These are phyloP conservation scores for Pyrenophora tritici-repentis DNA, from an alignment of 2,329 filamentous ascomycete species.

Conservation along the genomic window DNA sequence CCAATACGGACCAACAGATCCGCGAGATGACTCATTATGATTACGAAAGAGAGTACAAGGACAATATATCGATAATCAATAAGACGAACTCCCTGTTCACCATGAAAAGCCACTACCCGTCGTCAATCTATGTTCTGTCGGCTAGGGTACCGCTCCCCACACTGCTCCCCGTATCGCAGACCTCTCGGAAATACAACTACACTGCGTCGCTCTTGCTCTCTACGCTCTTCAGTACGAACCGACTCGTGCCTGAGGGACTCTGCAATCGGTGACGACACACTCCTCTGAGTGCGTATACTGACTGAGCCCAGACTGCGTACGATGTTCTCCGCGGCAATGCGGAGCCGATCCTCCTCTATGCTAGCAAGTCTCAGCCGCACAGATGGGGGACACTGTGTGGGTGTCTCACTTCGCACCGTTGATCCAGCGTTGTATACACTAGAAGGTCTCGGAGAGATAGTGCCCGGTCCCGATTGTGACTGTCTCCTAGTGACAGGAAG, in stretches of 20 bases:
- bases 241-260: background rate
- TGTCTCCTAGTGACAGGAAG: too few relatives aligned
- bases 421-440: too few relatives aligned
- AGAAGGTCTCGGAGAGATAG: too few relatives aligned
- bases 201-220: background rate
- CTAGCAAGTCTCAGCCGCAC: background rate
- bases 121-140: background rate
- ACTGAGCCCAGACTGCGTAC: background rate
- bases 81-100: too few relatives aligned
- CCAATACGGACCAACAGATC: too few relatives aligned
- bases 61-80: too few relatives aligned
- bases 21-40: too few relatives aligned
- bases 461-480: too few relatives aligned
- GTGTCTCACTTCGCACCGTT: background rate
- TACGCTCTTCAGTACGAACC: background rate
- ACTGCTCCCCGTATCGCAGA: background rate
- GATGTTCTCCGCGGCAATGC: background rate
- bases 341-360: background rate
- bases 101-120: too few relatives aligned
- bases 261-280: background rate
- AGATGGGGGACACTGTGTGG: too few relatives aligned
- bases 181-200: background rate
- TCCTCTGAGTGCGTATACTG: background rate
- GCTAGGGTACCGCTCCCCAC: background rate
- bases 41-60: too few relatives aligned